A percentile compares a stretch with the other conserved stretches of the same genome.
phyloP scores from a whole-genome alignment of 805 yeast genomes.

The Schwanniomyces vanrijiae region DNA sequence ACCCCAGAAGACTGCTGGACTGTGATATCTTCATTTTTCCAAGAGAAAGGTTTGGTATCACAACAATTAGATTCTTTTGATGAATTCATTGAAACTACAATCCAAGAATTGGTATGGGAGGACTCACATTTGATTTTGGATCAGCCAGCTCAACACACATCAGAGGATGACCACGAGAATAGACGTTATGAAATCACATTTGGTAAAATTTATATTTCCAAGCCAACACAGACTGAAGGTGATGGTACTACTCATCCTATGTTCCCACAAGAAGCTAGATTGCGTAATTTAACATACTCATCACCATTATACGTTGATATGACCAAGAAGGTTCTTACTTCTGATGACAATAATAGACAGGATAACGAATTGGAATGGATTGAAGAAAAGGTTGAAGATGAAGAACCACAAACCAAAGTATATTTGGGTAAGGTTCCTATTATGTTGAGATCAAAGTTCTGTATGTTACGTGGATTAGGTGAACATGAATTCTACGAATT shows the following conservation, averaged over 20 bases:
- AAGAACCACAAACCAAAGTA: slow-evolving; percentile 67
- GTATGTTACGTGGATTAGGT: slow-evolving; percentile 84
- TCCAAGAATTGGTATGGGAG: slow-evolving; percentile 95
- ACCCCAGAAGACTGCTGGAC: slow-evolving; percentile 99
- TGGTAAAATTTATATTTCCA: slow-evolving; percentile 94
- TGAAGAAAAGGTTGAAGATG: slow-evolving; percentile 52
- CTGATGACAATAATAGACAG: slow-evolving; percentile 64
- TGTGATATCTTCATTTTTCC: slow-evolving; percentile 93
- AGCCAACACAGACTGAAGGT: slow-evolving; percentile 98
- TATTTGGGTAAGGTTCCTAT: slow-evolving; percentile 97
- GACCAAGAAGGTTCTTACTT: slow-evolving; percentile 83
- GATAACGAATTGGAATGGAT: slow-evolving; percentile 49
- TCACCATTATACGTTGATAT: slow-evolving; percentile 96
- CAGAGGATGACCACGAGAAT: slow-evolving; percentile 85
- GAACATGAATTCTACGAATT: slow-evolving; percentile 93
- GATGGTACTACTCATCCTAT: slow-evolving; percentile 99
- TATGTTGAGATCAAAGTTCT: slow-evolving; percentile 95
- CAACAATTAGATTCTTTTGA: slow-evolving; percentile 98
- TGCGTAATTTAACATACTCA: slow-evolving; percentile 93
- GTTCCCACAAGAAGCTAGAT: slow-evolving; percentile 97
- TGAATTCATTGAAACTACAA: slow-evolving; percentile 94
- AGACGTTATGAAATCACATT: slow-evolving; percentile 95
- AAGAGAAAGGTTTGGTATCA: slow-evolving; percentile 94
- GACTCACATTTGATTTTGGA: slow-evolving; percentile 92
- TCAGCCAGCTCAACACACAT: slow-evolving; percentile 97